Evolutionary conservation across 495 filamentous ascomycete genomes (phyloP).

Genomic region (Lophiostoma macrostomum): DNA sequence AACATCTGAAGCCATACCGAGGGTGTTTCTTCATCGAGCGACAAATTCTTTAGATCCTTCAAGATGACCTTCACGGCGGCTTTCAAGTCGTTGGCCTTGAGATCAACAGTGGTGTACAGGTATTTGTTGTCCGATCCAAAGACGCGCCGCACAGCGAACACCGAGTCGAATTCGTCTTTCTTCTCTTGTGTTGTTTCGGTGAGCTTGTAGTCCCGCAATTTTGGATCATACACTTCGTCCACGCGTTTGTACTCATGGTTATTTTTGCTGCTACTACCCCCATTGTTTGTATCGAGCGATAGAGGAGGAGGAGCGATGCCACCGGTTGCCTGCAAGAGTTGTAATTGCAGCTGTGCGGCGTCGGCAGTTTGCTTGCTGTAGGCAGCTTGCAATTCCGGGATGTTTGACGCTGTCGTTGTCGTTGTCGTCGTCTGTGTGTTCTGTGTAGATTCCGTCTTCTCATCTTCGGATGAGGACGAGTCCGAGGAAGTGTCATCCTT

Average conservation of each 20-base stretch:
- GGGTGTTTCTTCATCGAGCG: slow-evolving; percentile 76
- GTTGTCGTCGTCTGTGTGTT: slow-evolving; percentile 4
- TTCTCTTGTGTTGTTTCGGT: slow-evolving; percentile 74
- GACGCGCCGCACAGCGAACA: slow-evolving; percentile 81
- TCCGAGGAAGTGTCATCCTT: slow-evolving; percentile 1
- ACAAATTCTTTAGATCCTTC: slow-evolving; percentile 78
- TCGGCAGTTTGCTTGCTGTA: too few relatives aligned
- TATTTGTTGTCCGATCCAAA: slow-evolving; percentile 91
- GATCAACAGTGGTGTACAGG: slow-evolving; percentile 71
- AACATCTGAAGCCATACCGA: slow-evolving; percentile 41
- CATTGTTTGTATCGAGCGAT: slow-evolving; percentile 5
- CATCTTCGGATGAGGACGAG: slow-evolving; percentile 2
- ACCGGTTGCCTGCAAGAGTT: too few relatives aligned
- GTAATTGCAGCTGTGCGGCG: too few relatives aligned
- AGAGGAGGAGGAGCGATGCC: too few relatives aligned
- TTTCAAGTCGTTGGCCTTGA: slow-evolving; percentile 78
- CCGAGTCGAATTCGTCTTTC: slow-evolving; percentile 68
- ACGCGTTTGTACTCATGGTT: slow-evolving; percentile 79
- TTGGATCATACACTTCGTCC: slow-evolving; percentile 62
- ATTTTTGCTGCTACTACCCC: slow-evolving; percentile 23
- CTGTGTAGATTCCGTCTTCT: slow-evolving; percentile 12
- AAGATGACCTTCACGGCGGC: slow-evolving; percentile 72
- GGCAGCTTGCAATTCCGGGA: neutral
- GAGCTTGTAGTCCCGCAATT: slow-evolving; percentile 78
- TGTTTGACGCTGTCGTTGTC: neutral